A percentile compares a stretch with the other conserved stretches of the same genome.
These are phyloP conservation scores for Ceratocystis cacaofunesta DNA, from an alignment of 2,329 filamentous ascomycete genomes.

Conservation along the genomic window DNA sequence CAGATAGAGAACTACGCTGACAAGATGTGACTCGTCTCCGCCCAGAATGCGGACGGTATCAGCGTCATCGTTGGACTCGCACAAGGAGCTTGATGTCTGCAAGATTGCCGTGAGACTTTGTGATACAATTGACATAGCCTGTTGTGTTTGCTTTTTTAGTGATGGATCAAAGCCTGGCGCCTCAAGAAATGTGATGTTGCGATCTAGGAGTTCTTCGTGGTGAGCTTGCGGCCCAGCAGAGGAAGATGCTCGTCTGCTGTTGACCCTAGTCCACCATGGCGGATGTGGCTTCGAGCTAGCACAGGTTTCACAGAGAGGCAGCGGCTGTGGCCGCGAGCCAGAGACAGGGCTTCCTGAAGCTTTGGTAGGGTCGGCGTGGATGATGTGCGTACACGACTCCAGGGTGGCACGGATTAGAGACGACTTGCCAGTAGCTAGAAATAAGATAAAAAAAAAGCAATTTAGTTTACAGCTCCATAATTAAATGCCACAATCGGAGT, in stretches of 20 bases:
- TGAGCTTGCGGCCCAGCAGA: slow-evolving; percentile 28
- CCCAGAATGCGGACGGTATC: slow-evolving; percentile 67
- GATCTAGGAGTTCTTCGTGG: slow-evolving; percentile 65
- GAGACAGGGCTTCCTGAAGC: slow-evolving; percentile 27
- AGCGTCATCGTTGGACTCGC: slow-evolving; percentile 19
- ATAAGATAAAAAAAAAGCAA: neutral
- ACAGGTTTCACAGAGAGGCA: slow-evolving; percentile 43
- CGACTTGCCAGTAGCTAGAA: slow-evolving; percentile 66
- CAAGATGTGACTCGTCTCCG: slow-evolving; percentile 65
- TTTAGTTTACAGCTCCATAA: neutral
- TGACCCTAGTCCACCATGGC: slow-evolving; percentile 75
- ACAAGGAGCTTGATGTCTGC: neutral
- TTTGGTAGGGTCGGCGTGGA: slow-evolving; percentile 64
- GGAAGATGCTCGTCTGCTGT: slow-evolving; percentile 33
- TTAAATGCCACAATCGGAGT: slow-evolving; percentile 5
- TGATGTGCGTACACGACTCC: slow-evolving; percentile 77
- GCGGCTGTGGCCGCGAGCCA: slow-evolving; percentile 24
- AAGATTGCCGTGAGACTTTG: neutral
- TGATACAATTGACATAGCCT: neutral
- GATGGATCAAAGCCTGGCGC: slow-evolving; percentile 36
- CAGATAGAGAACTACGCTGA: slow-evolving; percentile 76
- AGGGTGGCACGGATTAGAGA: slow-evolving; percentile 79
- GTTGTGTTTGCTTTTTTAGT: slow-evolving; percentile 22
- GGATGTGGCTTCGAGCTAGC: slow-evolving; percentile 77
- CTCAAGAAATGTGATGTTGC: slow-evolving; percentile 90